Evolutionary conservation across 108 stramenopile genomes (phyloP).

Genomic region (Stephanodiscus triporus): DNA sequence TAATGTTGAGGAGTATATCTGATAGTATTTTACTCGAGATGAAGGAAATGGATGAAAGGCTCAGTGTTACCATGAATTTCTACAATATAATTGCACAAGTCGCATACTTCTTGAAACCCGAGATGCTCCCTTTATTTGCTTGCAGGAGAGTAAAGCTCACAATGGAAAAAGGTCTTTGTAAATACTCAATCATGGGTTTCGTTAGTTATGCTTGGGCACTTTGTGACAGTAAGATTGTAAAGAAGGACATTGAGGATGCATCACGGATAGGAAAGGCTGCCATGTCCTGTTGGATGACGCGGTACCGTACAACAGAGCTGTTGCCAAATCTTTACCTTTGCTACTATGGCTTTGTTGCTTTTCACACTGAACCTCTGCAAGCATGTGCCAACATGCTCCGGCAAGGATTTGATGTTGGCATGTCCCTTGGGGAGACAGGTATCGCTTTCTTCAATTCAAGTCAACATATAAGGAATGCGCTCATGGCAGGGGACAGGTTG

Average conservation of each 20-base stretch:
- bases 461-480: background rate
- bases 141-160: conserved; percentile 6
- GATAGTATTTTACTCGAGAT: background rate
- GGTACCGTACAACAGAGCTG: background rate
- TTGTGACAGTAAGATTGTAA: background rate
- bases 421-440: background rate
- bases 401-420: background rate
- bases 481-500: background rate
- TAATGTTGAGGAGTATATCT: conserved; percentile 6
- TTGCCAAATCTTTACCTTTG: background rate
- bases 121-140: background rate
- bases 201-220: background rate
- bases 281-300: background rate
- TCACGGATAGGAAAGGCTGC: conserved; percentile 8
- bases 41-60: background rate
- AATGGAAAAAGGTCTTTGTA: conserved; percentile 1
- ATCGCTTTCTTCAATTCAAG: conserved; percentile 1
- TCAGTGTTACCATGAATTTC: conserved; percentile 2
- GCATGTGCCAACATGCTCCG: conserved; percentile 2
- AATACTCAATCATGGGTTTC: conserved; percentile 6
- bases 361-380: conserved; percentile 10
- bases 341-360: conserved; percentile 4
- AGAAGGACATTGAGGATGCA: background rate
- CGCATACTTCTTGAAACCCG: background rate
- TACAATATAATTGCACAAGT: background rate